Conservation (phyloP, 1,139 yeast genomes). For the Suhomyces bokatorum region DNA sequence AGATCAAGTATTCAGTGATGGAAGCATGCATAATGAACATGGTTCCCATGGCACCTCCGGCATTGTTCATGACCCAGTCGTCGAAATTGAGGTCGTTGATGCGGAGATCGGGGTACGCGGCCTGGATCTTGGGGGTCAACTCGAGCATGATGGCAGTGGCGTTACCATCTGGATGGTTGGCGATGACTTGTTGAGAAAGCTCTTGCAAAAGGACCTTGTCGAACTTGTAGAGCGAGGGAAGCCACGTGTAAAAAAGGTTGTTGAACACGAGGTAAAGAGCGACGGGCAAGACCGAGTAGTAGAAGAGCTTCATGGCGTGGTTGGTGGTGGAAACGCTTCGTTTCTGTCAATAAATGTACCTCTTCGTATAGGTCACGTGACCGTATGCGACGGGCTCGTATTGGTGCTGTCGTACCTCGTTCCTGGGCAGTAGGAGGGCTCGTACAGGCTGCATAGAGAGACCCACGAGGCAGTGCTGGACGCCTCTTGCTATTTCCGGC, state of each 20-base stretch:
- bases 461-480: no score
- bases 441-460: no score
- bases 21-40: constrained; percentile 96
- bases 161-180: constrained; percentile 57
- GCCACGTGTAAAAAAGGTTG: constrained; percentile 56
- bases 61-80: constrained; percentile 95
- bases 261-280: constrained; percentile 37
- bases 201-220: constrained; percentile 49
- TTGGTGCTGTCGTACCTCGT: no score
- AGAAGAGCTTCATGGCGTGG: constrained; percentile 17
- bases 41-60: constrained; percentile 99
- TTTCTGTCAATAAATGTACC: neutral
- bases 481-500: no score
- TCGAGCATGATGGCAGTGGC: constrained; percentile 62
- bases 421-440: no score
- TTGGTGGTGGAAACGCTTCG: neutral
- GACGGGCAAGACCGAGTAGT: constrained; percentile 21
- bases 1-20: constrained; percentile 75
- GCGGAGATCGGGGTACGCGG: constrained; percentile 54
- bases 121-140: constrained; percentile 59
- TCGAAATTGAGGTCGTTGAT: constrained; percentile 70
- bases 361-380: constrained; percentile 4
- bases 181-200: constrained; percentile 53
- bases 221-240: constrained; percentile 67
- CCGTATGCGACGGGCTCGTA: neutral